phyloP scores from a whole-genome alignment of 805 yeast species.

The Wickerhamiella kurtzmanii region DNA sequence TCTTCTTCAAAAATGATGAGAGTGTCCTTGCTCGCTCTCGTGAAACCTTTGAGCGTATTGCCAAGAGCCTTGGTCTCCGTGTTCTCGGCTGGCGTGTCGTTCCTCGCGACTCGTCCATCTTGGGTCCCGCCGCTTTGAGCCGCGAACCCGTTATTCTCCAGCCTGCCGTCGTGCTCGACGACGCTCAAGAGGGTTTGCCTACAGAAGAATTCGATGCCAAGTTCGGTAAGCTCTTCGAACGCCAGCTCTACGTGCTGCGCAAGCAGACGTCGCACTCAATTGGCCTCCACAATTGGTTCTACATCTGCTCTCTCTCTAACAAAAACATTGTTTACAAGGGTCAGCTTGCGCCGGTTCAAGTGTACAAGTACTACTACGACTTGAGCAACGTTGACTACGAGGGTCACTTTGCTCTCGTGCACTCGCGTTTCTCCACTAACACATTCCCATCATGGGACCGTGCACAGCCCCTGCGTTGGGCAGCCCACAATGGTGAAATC shows the following conservation, averaged over 20 bases:
- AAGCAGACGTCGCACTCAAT: slow-evolving; percentile 83
- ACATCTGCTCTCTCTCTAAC: slow-evolving; percentile 82
- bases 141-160: slow-evolving; percentile 86
- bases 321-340: slow-evolving; percentile 93
- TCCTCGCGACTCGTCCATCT: slow-evolving; percentile 84
- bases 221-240: slow-evolving; percentile 59
- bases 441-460: slow-evolving; percentile 99
- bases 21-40: slow-evolving; percentile 57
- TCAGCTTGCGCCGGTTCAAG: slow-evolving; percentile 93
- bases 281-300: slow-evolving; percentile 94
- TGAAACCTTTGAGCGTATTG: slow-evolving; percentile 68
- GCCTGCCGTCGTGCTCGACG: slow-evolving; percentile 71
- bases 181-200: slow-evolving; percentile 29
- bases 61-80: slow-evolving; percentile 56
- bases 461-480: slow-evolving; percentile 94
- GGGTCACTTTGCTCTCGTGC: slow-evolving; percentile 92
- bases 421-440: slow-evolving; percentile 93
- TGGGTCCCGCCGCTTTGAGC: slow-evolving; percentile 89
- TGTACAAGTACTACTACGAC: slow-evolving; percentile 87
- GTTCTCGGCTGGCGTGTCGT: slow-evolving; percentile 93
- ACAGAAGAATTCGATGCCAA: slow-evolving; percentile 32
- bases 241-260: slow-evolving; percentile 70
- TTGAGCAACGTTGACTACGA: slow-evolving; percentile 81
- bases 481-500: slow-evolving; percentile 98
- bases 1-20: slow-evolving; percentile 78